Evolutionary conservation across 805 yeast species (phyloP).

Genomic region (Teunomyces cretensis): DNA sequence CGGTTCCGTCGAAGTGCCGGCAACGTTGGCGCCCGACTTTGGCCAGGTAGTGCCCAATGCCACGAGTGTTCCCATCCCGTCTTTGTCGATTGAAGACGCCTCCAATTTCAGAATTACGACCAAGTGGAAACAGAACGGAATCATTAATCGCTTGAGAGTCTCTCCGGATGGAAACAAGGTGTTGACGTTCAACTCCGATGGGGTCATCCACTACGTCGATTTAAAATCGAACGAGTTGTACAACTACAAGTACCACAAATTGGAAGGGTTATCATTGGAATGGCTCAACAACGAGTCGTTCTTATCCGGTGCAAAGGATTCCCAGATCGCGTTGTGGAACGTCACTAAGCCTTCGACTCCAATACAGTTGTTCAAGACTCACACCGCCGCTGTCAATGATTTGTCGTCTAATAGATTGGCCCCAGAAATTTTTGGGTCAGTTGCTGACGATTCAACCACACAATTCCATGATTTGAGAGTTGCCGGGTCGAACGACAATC

Average conservation of each 20-base stretch:
- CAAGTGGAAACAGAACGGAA: slow-evolving; percentile 64
- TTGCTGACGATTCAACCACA: slow-evolving; percentile 63
- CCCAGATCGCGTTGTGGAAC: slow-evolving; percentile 73
- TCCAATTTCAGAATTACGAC: slow-evolving; percentile 44
- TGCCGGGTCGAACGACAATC: slow-evolving; percentile 23
- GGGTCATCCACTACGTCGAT: slow-evolving; percentile 48
- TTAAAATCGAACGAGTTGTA: slow-evolving; percentile 12
- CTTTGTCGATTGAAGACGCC: slow-evolving; percentile 5
- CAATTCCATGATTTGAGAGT: slow-evolving; percentile 60
- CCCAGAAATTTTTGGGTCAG: slow-evolving; percentile 59
- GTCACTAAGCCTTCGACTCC: slow-evolving; percentile 46
- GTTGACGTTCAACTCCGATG: slow-evolving; percentile 56
- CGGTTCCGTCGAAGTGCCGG: slow-evolving; percentile 47
- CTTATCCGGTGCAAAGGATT: slow-evolving; percentile 66
- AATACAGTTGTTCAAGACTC: slow-evolving; percentile 46
- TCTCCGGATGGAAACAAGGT: slow-evolving; percentile 49
- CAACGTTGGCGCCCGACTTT: slow-evolving; percentile 45
- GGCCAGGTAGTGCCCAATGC: slow-evolving; percentile 22
- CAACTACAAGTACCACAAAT: slow-evolving; percentile 52
- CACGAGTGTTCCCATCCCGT: slow-evolving; percentile 23
- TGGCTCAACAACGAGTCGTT: slow-evolving; percentile 57
- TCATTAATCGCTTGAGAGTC: slow-evolving; percentile 60
- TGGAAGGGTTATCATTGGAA: slow-evolving; percentile 69
- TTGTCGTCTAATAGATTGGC: slow-evolving; percentile 51
- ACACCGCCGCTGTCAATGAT: slow-evolving; percentile 63